A percentile compares a stretch with the other conserved stretches of the same genome.
Conservation (phyloP, 2,329 filamentous ascomycete genomes). For the Cladobotryum mycophilum region DNA sequence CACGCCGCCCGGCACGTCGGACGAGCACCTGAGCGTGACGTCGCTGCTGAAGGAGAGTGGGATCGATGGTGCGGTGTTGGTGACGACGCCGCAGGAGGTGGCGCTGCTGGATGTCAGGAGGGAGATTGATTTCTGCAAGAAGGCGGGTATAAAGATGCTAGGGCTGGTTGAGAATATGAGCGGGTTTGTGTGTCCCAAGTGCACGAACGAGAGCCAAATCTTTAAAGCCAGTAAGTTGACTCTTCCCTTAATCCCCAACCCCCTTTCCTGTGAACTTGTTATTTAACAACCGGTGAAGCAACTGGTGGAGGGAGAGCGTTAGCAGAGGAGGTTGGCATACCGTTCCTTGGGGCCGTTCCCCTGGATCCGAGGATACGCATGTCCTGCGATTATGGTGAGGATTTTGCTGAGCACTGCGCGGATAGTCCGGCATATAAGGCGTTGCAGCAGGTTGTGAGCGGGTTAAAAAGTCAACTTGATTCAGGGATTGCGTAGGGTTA, state of each 20-base stretch:
- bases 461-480: neutral
- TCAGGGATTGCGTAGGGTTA: neutral
- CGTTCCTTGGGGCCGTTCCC: constrained; percentile 84
- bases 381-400: constrained; percentile 96
- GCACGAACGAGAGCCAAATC: constrained; percentile 74
- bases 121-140: constrained; percentile 95
- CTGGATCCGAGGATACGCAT: constrained; percentile 91
- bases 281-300: too few species aligned
- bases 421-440: constrained; percentile 87
- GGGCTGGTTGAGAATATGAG: constrained; percentile 98
- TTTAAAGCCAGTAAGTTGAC: constrained; percentile 62
- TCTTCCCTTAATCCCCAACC: neutral
- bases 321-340: constrained; percentile 79
- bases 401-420: constrained; percentile 88
- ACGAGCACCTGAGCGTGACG: constrained; percentile 94
- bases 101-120: constrained; percentile 87
- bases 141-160: constrained; percentile 82
- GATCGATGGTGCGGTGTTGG: constrained; percentile 86
- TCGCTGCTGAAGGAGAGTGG: constrained; percentile 84
- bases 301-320: constrained; percentile 79
- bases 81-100: constrained; percentile 94
- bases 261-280: too few species aligned
- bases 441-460: constrained; percentile 69
- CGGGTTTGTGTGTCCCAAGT: constrained; percentile 92
- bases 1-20: constrained; percentile 89